Conservation (phyloP, 2,329 filamentous ascomycete genomes). For the Xylariaceae sp. region DNA sequence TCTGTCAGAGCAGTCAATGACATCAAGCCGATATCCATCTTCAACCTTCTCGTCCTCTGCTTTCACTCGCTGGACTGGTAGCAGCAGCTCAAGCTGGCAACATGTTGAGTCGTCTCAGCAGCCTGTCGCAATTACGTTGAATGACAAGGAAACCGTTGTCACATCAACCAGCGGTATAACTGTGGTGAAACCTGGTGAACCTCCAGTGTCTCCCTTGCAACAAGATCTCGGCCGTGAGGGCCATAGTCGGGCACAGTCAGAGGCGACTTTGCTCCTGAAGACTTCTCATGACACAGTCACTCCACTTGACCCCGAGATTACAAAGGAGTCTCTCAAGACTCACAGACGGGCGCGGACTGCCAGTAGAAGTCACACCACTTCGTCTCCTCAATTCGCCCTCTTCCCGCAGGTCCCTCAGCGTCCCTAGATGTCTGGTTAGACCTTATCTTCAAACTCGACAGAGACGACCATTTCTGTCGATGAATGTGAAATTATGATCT, state of each 20-base stretch:
- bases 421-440: too few relatives aligned
- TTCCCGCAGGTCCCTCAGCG: conserved; percentile 37
- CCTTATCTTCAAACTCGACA: too few relatives aligned
- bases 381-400: conserved; percentile 41
- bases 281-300: conserved; percentile 17
- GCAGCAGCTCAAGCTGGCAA: conserved; percentile 51
- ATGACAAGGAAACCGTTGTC: conserved; percentile 30
- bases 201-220: not conserved
- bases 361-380: conserved; percentile 40
- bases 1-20: conserved; percentile 52
- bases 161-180: conserved; percentile 17
- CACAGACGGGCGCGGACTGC: conserved; percentile 44
- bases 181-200: conserved; percentile 21
- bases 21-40: conserved; percentile 60
- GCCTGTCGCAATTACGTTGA: conserved; percentile 19
- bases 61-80: conserved; percentile 60
- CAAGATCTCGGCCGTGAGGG: conserved; percentile 35
- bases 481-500: too few relatives aligned
- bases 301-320: conserved; percentile 21
- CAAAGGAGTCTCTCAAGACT: conserved; percentile 34
- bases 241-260: conserved; percentile 41
- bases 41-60: conserved; percentile 60
- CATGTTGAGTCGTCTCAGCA: conserved; percentile 25
- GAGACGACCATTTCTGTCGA: too few relatives aligned
- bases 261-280: conserved; percentile 38